Evolutionary conservation across 768 basidiomycete species (phyloP).

Genomic region (Pulveroboletus sp.): DNA sequence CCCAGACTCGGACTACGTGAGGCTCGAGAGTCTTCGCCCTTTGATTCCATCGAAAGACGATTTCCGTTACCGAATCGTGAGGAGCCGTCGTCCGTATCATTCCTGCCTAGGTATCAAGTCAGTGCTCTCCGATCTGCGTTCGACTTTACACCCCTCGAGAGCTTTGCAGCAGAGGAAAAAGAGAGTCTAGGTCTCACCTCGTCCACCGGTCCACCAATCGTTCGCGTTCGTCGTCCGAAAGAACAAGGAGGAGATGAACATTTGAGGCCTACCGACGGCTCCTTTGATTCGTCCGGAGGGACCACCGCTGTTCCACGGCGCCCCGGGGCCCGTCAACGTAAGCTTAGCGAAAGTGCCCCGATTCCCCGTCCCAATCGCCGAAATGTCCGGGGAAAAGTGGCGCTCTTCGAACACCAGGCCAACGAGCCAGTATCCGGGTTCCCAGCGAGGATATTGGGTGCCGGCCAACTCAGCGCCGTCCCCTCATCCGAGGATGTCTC

Average conservation of each 20-base stretch:
- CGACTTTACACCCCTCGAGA: conserved; percentile 75
- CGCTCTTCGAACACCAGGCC: conserved; percentile 72
- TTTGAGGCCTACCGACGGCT: conserved; percentile 1
- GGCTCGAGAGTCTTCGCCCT: conserved; percentile 48
- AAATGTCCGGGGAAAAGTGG: conserved; percentile 78
- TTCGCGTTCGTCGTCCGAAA: conserved; percentile 14
- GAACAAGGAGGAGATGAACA: conserved; percentile 8
- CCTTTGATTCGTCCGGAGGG: conserved; percentile 13
- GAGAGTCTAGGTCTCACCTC: conserved; percentile 56
- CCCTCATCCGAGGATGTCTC: conserved; percentile 43
- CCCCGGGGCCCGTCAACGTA: conserved; percentile 65
- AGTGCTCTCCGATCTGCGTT: conserved; percentile 57
- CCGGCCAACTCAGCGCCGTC: conserved; percentile 35
- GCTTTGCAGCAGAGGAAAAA: conserved; percentile 72
- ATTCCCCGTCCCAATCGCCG: conserved; percentile 59
- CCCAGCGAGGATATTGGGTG: conserved; percentile 33
- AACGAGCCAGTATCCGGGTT: conserved; percentile 51
- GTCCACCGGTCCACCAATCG: conserved; percentile 28
- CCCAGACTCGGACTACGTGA: conserved; percentile 39
- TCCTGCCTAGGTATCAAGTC: conserved; percentile 69
- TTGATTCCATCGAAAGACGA: conserved; percentile 27
- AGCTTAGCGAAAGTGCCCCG: conserved; percentile 80
- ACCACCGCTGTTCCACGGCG: conserved; percentile 11
- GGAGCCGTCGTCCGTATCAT: conserved; percentile 34
- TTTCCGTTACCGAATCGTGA: conserved; percentile 28